Base-by-base conservation (phyloP, 176 grass and related monocot species). In the Triticum turgidum region DNA sequence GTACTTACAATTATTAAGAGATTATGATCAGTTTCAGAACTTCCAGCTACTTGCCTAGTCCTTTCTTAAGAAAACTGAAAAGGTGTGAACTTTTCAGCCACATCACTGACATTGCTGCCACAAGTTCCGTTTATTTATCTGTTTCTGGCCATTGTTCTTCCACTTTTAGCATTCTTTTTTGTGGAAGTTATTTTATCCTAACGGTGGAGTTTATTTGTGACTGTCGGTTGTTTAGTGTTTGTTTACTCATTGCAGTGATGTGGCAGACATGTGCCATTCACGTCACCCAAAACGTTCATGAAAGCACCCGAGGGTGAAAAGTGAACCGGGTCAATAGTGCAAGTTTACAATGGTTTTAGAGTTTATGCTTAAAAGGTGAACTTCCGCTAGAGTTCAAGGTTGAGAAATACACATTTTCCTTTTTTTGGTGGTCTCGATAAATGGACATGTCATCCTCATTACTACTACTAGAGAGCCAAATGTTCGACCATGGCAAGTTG, bases 11-110 rank as follows among this genome's bases (percentile, higher is more conserved):
- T 38, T 74, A 65, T 20, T 59, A 74, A 87, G 14, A 13, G 37
- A 44, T 25, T 76, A 27, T 44, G 62, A 27, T 51, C 58, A 66
- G 33, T 82, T 87, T 54, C 39, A 67, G 47, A 82, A 54, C 70
- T 41, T 65, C 45, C 11, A 11, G 30, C 54, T 21, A 59, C 54
- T 59, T 59, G 54, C 21, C 54, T 9, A 59, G 54, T 59, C 20
- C 54, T 59, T 59, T 8, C 1, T 59, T 59, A 8, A 21, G 54
- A 59, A 59, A 59, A 21, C 54, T 59, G 18, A 59, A 21, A 59
- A 59, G 54, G 54, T 41, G 39, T 59, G 20, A 59, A 59, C 18
- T 59, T 59, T 59, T 59, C 54, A 21, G 20, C 54, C 18, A 21
- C 18, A 54, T 54, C 51, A 54, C 51, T 54, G 51, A 5, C 15